phyloP scores from a whole-genome alignment of 768 basidiomycete species.

The Pisolithus orientalis region DNA sequence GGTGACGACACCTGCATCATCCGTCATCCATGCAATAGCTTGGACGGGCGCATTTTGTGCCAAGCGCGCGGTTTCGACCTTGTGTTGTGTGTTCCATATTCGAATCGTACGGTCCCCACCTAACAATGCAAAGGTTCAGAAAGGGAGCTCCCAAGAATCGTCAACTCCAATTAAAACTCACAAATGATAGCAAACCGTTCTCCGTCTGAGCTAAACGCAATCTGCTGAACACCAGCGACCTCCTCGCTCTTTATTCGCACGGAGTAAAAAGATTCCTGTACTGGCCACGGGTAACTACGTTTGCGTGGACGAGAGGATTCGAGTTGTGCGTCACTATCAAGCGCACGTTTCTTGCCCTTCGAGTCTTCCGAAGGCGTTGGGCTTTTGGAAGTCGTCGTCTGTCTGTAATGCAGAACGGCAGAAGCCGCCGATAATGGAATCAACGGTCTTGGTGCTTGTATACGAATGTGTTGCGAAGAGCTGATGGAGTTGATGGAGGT shows the following conservation, averaged over 20 bases:
- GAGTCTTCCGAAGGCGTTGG: conserved; percentile 23
- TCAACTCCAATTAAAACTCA: conserved; percentile 25
- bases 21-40: conserved; percentile 54
- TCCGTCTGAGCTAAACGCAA: conserved; percentile 51
- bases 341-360: conserved; percentile 36
- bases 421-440: conserved; percentile 26
- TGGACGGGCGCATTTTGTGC: conserved; percentile 44
- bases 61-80: conserved; percentile 50
- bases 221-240: conserved; percentile 38
- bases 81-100: conserved; percentile 48
- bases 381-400: conserved; percentile 8
- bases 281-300: conserved; percentile 43
- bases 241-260: conserved; percentile 40
- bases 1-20: conserved; percentile 50
- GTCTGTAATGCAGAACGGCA: conserved; percentile 25
- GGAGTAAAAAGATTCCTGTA: conserved; percentile 32
- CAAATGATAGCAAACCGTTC: conserved; percentile 52
- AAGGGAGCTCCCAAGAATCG: not conserved
- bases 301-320: conserved; percentile 28
- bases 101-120: conserved; percentile 57
- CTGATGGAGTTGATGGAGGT: conserved; percentile 10
- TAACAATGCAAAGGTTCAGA: conserved; percentile 15
- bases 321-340: conserved; percentile 16
- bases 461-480: conserved; percentile 13
- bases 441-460: conserved; percentile 26